phyloP scores from a whole-genome alignment of 192 early-diverging fungal genomes.

The Ambispora gerdemannii region DNA sequence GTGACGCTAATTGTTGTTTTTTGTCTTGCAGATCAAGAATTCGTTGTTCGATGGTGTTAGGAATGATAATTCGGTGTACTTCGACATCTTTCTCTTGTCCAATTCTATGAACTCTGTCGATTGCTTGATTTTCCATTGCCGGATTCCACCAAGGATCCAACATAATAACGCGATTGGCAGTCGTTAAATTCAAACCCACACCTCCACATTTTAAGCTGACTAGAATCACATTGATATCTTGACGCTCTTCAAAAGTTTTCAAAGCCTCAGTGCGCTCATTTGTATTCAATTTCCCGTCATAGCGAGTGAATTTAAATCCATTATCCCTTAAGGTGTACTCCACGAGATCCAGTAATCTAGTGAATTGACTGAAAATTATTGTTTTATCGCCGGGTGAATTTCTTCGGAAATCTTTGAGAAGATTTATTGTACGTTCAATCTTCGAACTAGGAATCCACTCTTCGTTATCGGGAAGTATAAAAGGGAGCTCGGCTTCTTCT shows the following conservation, averaged over 20 bases:
- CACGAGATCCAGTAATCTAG: conserved; percentile 43
- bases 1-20: conserved; percentile 1
- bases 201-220: conserved; percentile 65
- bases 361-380: conserved; percentile 56
- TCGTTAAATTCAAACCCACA: conserved; percentile 67
- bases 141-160: conserved; percentile 27
- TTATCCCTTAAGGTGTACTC: conserved; percentile 42
- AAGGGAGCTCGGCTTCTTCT: background rate
- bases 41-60: conserved; percentile 66
- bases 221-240: conserved; percentile 48
- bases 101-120: conserved; percentile 74
- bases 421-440: conserved; percentile 37
- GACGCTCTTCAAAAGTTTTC: conserved; percentile 39
- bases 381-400: conserved; percentile 52
- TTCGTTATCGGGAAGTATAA: background rate
- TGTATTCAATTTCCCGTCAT: conserved; percentile 46
- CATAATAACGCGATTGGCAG: conserved; percentile 46
- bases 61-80: conserved; percentile 61
- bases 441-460: conserved; percentile 19
- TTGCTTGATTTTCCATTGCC: conserved; percentile 38
- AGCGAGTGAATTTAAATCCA: conserved; percentile 20
- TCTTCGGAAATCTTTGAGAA: conserved; percentile 41
- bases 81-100: conserved; percentile 61
- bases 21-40: conserved; percentile 58
- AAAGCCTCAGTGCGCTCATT: conserved; percentile 42